phyloP scores from a whole-genome alignment of 2,329 filamentous ascomycete species.

The Escovopsis weberi region DNA sequence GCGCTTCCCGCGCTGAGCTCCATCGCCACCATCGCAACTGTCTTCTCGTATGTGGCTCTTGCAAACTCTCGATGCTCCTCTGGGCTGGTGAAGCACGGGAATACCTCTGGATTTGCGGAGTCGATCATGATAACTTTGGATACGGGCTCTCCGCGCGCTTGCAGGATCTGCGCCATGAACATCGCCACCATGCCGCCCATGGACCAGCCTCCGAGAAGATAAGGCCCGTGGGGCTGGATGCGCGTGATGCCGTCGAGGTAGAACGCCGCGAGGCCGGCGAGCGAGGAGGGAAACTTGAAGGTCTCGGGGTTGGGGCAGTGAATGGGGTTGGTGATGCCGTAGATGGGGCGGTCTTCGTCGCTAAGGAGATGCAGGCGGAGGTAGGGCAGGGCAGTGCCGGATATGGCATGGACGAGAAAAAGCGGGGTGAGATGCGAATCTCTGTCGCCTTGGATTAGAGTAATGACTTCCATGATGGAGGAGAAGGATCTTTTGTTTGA shows the following conservation, averaged over 20 bases:
- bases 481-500: background rate
- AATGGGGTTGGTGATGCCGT: slow-evolving; percentile 11
- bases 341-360: slow-evolving; percentile 9
- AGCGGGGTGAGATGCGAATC: slow-evolving; percentile 9
- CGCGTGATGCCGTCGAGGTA: slow-evolving; percentile 9
- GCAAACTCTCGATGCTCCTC: slow-evolving; percentile 8
- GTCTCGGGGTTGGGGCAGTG: slow-evolving; percentile 8
- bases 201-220: slow-evolving; percentile 13
- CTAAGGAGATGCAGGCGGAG: slow-evolving; percentile 9
- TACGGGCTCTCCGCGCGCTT: slow-evolving; percentile 7
- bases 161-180: slow-evolving; percentile 11
- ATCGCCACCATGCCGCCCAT: slow-evolving; percentile 14
- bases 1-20: background rate
- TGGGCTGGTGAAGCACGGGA: slow-evolving; percentile 6
- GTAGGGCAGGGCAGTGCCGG: slow-evolving; percentile 11
- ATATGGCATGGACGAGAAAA: slow-evolving; percentile 11
- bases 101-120: slow-evolving; percentile 11
- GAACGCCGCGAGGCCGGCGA: slow-evolving; percentile 8
- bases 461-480: slow-evolving; percentile 10
- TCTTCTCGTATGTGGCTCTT: slow-evolving; percentile 7
- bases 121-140: slow-evolving; percentile 14
- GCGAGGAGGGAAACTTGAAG: slow-evolving; percentile 8
- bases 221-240: slow-evolving; percentile 11
- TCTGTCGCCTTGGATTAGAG: slow-evolving; percentile 10
- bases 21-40: slow-evolving; percentile 1